A percentile compares a stretch with the other conserved stretches of the same genome.
Conservation (phyloP, 257 asterid genomes). For the Solanum ossicruentum region DNA sequence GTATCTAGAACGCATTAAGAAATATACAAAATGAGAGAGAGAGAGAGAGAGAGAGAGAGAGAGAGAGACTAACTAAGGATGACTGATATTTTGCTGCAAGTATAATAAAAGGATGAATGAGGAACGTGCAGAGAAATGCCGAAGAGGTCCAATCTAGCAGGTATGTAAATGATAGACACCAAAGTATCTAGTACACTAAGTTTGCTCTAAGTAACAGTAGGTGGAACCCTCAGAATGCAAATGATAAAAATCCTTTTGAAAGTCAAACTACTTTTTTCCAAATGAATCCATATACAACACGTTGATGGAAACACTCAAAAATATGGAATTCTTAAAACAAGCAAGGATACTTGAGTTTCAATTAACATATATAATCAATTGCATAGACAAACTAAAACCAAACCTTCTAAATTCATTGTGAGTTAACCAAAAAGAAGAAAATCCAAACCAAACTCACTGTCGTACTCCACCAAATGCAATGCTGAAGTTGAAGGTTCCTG, state of each 20-base stretch:
- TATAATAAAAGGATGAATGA: not conserved
- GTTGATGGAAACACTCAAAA: not conserved
- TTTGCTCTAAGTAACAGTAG: not conserved
- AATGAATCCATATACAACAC: not conserved
- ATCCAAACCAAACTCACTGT: conserved; percentile 35
- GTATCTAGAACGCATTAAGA: not conserved
- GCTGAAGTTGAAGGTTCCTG: conserved; percentile 44
- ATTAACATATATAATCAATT: not conserved
- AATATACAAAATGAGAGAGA: not conserved
- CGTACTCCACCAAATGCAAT: conserved; percentile 52
- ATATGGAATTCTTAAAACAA: not conserved
- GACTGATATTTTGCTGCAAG: not conserved
- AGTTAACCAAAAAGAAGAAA: not conserved
- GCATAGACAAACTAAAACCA: not conserved
- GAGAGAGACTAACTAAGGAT: not conserved
- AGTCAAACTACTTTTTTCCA: not conserved
- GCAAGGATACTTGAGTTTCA: not conserved
- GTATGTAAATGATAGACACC: not conserved
- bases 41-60: too few species aligned
- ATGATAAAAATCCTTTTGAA: not conserved
- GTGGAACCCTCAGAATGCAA: not conserved
- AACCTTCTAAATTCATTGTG: not conserved
- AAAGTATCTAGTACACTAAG: not conserved
- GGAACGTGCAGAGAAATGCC: not conserved
- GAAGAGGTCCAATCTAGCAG: not conserved